Conservation (phyloP, 805 yeast genomes). For the Pichia pseudocactophila region DNA sequence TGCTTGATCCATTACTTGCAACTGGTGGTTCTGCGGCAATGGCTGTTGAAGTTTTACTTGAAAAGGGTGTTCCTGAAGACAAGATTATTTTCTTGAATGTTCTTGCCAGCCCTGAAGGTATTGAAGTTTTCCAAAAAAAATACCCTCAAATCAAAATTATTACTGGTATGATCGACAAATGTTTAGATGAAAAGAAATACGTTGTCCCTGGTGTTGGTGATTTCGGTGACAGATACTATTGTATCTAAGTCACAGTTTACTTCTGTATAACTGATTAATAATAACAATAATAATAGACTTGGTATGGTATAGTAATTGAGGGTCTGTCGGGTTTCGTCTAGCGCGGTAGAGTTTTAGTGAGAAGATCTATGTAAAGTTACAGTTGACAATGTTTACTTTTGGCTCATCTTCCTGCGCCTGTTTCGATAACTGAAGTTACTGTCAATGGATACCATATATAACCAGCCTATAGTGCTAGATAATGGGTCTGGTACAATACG, state of each 20-base stretch:
- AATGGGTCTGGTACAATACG: conserved; percentile 80
- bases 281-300: too few relatives aligned
- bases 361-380: too few relatives aligned
- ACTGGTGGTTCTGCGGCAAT: conserved; percentile 97
- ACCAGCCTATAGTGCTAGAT: conserved; percentile 72
- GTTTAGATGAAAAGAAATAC: conserved; percentile 74
- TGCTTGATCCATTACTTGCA: conserved; percentile 96
- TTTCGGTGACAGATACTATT: conserved; percentile 95
- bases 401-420: not conserved
- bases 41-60: conserved; percentile 87
- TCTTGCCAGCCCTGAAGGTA: conserved; percentile 93
- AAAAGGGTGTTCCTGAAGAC: conserved; percentile 81
- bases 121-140: conserved; percentile 61
- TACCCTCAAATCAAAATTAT: conserved; percentile 83
- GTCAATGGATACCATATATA: conserved; percentile 32
- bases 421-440: too few relatives aligned
- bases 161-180: conserved; percentile 88
- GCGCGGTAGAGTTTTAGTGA: too few relatives aligned
- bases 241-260: conserved; percentile 39
- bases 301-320: too few relatives aligned
- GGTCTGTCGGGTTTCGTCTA: too few relatives aligned
- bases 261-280: not conserved
- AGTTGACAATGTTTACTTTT: conserved; percentile 2
- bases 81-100: conserved; percentile 85
- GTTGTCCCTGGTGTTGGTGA: conserved; percentile 95